These are phyloP conservation scores for Penicillium psychrosexuale DNA, from an alignment of 2,329 filamentous ascomycete species.

Conservation along the genomic window DNA sequence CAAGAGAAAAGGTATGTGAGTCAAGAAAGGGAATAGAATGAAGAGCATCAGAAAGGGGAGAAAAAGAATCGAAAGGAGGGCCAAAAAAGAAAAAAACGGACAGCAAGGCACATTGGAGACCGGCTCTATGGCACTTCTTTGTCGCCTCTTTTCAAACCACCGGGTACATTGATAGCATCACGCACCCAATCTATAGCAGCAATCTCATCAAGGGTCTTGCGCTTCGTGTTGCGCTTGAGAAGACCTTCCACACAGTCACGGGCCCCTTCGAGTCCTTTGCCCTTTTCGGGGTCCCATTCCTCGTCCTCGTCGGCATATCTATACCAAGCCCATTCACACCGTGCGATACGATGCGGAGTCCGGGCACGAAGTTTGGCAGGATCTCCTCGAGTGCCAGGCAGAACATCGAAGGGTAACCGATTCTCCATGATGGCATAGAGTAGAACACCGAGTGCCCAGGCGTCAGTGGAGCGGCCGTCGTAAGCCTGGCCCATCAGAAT, in stretches of 20 bases:
- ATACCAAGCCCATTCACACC: conserved; percentile 94
- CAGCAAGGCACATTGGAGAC: conserved; percentile 18
- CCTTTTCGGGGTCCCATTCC: conserved; percentile 73
- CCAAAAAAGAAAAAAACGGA: neutral
- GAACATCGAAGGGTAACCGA: conserved; percentile 87
- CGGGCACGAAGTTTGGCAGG: conserved; percentile 72
- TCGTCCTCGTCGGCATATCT: conserved; percentile 79
- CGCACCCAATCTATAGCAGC: conserved; percentile 72
- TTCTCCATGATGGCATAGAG: conserved; percentile 91
- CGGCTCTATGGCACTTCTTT: conserved; percentile 49
- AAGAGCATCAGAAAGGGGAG: conserved; percentile 5
- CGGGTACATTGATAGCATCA: conserved; percentile 66
- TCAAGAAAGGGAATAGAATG: neutral
- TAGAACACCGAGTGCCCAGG: conserved; percentile 91
- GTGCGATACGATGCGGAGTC: conserved; percentile 89
- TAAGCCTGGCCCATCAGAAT: conserved; percentile 94
- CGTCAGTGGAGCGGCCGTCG: conserved; percentile 86
- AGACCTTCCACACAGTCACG: conserved; percentile 79
- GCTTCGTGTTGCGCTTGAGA: conserved; percentile 74
- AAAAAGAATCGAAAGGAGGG: neutral
- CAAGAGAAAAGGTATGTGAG: conserved; percentile 3
- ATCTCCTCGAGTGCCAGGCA: conserved; percentile 71
- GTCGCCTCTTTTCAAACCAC: conserved; percentile 52
- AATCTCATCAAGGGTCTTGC: conserved; percentile 73
- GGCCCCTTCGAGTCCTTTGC: conserved; percentile 67